Evolutionary conservation across 2,329 filamentous ascomycete genomes (phyloP).

Genomic region (Fusarium hostae): DNA sequence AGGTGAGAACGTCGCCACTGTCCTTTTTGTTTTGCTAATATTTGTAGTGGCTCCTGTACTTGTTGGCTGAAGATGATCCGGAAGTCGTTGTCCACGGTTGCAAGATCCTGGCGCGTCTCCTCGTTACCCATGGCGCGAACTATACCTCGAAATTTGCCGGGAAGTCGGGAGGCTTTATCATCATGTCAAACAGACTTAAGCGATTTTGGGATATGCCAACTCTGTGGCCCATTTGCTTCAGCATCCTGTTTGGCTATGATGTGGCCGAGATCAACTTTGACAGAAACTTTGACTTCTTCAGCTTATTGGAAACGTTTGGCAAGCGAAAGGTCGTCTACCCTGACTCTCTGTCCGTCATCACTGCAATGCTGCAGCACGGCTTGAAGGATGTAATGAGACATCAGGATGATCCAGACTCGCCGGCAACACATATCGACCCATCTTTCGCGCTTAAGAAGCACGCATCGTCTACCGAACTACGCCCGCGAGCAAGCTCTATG

Average conservation of each 20-base stretch:
- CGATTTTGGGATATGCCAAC: slow-evolving; percentile 89
- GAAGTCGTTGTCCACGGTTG: slow-evolving; percentile 83
- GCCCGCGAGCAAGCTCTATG: slow-evolving; percentile 70
- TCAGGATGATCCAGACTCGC: slow-evolving; percentile 69
- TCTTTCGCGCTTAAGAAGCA: slow-evolving; percentile 19
- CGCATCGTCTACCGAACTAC: slow-evolving; percentile 27
- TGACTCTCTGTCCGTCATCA: slow-evolving; percentile 82
- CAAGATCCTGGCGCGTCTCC: slow-evolving; percentile 83
- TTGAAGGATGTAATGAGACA: slow-evolving; percentile 75
- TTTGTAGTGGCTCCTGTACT: slow-evolving; percentile 84
- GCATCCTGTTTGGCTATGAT: slow-evolving; percentile 87
- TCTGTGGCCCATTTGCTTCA: slow-evolving; percentile 89
- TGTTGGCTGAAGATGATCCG: slow-evolving; percentile 86
- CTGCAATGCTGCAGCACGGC: slow-evolving; percentile 87
- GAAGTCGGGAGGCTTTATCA: slow-evolving; percentile 87
- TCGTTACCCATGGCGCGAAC: slow-evolving; percentile 81
- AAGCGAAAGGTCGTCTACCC: slow-evolving; percentile 76
- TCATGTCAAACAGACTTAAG: slow-evolving; percentile 84
- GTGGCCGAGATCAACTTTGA: slow-evolving; percentile 79
- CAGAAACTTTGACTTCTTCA: slow-evolving; percentile 77
- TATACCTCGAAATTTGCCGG: slow-evolving; percentile 86
- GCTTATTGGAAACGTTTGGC: slow-evolving; percentile 78
- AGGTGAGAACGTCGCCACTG: slow-evolving; percentile 62
- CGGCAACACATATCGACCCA: slow-evolving; percentile 45
- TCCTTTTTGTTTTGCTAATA: slow-evolving; percentile 18